A percentile compares a stretch with the other conserved stretches of the same genome.
Conservation (phyloP, 2,329 filamentous ascomycete species). For the Remersonia thermophila region DNA sequence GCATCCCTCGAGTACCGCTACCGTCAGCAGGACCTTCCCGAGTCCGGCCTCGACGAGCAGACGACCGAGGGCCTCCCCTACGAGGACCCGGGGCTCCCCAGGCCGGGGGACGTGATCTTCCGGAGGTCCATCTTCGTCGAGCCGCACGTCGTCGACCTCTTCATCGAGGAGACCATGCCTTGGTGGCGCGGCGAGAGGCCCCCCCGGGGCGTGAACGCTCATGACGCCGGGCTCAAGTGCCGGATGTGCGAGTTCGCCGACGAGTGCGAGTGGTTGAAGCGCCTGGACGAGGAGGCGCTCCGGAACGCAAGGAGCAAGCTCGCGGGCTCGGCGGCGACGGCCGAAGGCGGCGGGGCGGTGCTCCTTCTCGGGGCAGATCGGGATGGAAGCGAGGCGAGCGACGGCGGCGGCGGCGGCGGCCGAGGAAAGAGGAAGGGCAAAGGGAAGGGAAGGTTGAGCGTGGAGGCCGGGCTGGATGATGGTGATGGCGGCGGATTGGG, state of each 20-base stretch:
- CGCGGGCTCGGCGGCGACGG: slow-evolving; percentile 5
- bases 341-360: neutral
- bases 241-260: slow-evolving; percentile 71
- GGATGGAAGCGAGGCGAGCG: neutral
- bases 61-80: neutral
- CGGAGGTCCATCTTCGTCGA: slow-evolving; percentile 55
- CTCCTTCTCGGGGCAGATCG: neutral
- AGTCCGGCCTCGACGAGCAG: neutral
- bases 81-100: slow-evolving; percentile 1
- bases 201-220: slow-evolving; percentile 62
- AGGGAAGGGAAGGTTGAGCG: neutral
- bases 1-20: slow-evolving; percentile 44
- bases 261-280: slow-evolving; percentile 63
- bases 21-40: slow-evolving; percentile 25
- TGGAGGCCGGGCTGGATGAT: neutral
- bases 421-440: neutral
- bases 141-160: slow-evolving; percentile 46
- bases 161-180: slow-evolving; percentile 57
- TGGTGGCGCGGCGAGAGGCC: slow-evolving; percentile 77
- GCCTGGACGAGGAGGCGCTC: slow-evolving; percentile 48
- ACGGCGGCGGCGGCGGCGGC: neutral
- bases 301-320: slow-evolving; percentile 9
- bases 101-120: slow-evolving; percentile 34
- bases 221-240: slow-evolving; percentile 77
- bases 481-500: neutral